Conservation (phyloP, 1,284 basidiomycete species). For the Hymenochaete sp. region DNA sequence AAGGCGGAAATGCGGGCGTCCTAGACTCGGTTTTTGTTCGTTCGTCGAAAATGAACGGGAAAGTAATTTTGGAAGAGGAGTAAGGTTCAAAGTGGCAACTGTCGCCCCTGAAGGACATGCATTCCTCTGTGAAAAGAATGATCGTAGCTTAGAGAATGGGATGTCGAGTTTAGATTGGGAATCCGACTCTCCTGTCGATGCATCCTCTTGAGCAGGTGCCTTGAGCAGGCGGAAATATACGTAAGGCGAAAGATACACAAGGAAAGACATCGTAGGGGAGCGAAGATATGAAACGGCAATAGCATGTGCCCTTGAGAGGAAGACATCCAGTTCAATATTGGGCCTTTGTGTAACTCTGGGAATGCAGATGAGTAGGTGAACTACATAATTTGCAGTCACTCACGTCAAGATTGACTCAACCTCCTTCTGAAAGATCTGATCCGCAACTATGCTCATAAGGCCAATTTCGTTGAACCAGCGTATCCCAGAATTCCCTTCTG, state of each 20-base stretch:
- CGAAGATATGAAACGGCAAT: constrained; percentile 61
- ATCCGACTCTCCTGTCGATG: constrained; percentile 8
- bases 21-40: constrained; percentile 19
- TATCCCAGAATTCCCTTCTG: constrained; percentile 53
- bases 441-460: constrained; percentile 39
- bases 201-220: constrained; percentile 20
- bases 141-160: constrained; percentile 39
- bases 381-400: constrained; percentile 22
- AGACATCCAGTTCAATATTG: constrained; percentile 54
- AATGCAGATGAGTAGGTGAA: not conserved
- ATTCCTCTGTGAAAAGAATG: constrained; percentile 31
- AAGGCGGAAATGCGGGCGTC: constrained; percentile 20
- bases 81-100: constrained; percentile 48
- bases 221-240: constrained; percentile 56
- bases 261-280: constrained; percentile 60
- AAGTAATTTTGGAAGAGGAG: constrained; percentile 24
- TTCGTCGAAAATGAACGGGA: too few relatives aligned
- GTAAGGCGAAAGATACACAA: constrained; percentile 57
- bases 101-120: constrained; percentile 39
- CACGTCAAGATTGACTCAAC: constrained; percentile 45
- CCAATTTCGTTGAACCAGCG: constrained; percentile 67
- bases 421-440: constrained; percentile 45
- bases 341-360: constrained; percentile 9
- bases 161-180: constrained; percentile 40
- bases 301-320: constrained; percentile 51